A percentile compares a stretch with the other conserved stretches of the same genome.
Evolutionary conservation across 371 early-diverging fungal genomes (phyloP).

Genomic region (Lichtheimia ramosa): DNA sequence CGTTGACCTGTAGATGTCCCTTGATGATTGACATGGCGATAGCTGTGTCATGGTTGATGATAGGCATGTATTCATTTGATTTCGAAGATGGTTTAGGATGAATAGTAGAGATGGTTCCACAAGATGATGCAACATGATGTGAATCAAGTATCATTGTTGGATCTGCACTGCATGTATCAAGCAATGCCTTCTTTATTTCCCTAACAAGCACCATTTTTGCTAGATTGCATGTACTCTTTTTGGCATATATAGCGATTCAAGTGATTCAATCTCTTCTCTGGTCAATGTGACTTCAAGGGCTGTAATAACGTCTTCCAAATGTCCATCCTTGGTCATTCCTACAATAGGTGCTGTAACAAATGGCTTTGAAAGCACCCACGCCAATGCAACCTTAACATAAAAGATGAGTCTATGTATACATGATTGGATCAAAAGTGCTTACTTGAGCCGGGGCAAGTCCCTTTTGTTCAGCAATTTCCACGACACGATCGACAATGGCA

Average conservation of each 20-base stretch:
- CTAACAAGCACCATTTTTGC: too few species aligned
- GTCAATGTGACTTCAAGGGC: too few species aligned
- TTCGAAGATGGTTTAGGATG: neutral
- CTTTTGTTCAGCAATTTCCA: slow-evolving; percentile 43
- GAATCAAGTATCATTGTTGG: too few species aligned
- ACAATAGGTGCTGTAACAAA: slow-evolving; percentile 46
- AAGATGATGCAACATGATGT: too few species aligned
- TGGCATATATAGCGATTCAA: too few species aligned
- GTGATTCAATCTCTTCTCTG: too few species aligned
- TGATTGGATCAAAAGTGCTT: neutral
- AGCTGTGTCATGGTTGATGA: neutral
- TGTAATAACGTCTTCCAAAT: too few species aligned
- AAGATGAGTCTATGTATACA: neutral
- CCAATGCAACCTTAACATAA: slow-evolving; percentile 36
- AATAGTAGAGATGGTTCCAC: too few species aligned
- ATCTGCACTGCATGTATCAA: too few species aligned
- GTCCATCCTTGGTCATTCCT: slow-evolving; percentile 36
- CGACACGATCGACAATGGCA: slow-evolving; percentile 34
- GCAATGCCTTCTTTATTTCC: too few species aligned
- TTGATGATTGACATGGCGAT: neutral
- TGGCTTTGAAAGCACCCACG: slow-evolving; percentile 43
- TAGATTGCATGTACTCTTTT: too few species aligned
- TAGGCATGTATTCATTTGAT: neutral
- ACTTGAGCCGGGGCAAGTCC: slow-evolving; percentile 36
- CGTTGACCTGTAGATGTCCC: neutral